Evolutionary conservation across 169 alveolate genomes (phyloP).

Genomic region (Condylostoma magnum): DNA sequence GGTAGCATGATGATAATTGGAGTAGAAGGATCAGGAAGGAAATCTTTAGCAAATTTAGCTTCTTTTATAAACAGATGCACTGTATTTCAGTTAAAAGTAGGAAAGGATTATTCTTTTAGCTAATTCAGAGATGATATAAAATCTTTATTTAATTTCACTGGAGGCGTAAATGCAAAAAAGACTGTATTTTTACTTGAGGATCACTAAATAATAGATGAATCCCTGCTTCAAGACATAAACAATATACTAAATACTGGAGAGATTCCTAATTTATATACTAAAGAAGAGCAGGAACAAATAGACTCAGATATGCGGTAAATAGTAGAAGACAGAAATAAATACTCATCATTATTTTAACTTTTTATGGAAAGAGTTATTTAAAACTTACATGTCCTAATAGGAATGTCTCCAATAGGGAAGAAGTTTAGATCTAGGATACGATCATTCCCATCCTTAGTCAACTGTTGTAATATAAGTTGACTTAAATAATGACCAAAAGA

Average conservation of each 20-base stretch:
- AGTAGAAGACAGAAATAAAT: constrained; percentile 51
- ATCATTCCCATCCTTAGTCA: constrained; percentile 85
- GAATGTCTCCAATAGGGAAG: constrained; percentile 86
- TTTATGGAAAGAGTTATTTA: constrained; percentile 75
- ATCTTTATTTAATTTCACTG: constrained; percentile 62
- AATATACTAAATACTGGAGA: constrained; percentile 90
- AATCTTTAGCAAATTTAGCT: constrained; percentile 74
- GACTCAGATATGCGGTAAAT: constrained; percentile 57
- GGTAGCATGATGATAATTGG: constrained; percentile 86
- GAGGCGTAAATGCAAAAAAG: constrained; percentile 59
- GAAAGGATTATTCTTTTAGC: constrained; percentile 56
- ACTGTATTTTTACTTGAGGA: constrained; percentile 82
- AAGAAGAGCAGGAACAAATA: constrained; percentile 77
- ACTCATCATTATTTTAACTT: constrained; percentile 60
- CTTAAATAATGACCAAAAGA: constrained; percentile 86
- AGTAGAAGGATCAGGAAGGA: constrained; percentile 88
- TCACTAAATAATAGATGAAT: constrained; percentile 84
- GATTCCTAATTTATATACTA: constrained; percentile 86
- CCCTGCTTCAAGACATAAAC: constrained; percentile 90
- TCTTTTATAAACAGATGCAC: constrained; percentile 67
- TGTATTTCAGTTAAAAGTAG: constrained; percentile 72
- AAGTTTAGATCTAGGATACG: constrained; percentile 76
- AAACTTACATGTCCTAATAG: constrained; percentile 73
- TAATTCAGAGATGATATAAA: constrained; percentile 66
- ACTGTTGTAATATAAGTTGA: constrained; percentile 88